Evolutionary conservation across 495 filamentous ascomycete genomes (phyloP).

Genomic region (Aspergillus diversus): DNA sequence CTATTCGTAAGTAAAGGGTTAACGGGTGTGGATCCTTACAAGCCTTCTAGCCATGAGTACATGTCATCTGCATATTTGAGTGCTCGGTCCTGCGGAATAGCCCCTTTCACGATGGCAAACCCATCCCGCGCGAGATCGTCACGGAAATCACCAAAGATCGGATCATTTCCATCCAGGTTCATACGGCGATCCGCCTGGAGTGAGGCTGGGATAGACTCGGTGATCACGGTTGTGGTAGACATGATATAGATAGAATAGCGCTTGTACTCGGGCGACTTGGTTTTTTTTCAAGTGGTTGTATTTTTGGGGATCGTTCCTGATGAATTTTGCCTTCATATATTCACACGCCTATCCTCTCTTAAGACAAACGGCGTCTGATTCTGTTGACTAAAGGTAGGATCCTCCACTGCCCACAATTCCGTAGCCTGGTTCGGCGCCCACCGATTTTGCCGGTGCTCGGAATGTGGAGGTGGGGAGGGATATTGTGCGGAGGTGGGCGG

Average conservation of each 20-base stretch:
- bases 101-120: slow-evolving; percentile 47
- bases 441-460: too few species aligned
- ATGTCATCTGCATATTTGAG: slow-evolving; percentile 37
- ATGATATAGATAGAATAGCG: background rate
- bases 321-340: too few species aligned
- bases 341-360: too few species aligned
- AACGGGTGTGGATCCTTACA: slow-evolving; percentile 22
- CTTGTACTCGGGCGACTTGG: too few species aligned
- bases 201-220: background rate
- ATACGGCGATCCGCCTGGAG: slow-evolving; percentile 16
- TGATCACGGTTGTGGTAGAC: slow-evolving; percentile 24
- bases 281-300: too few species aligned
- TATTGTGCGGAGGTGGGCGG: too few species aligned
- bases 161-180: slow-evolving; percentile 28
- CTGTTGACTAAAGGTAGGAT: too few species aligned
- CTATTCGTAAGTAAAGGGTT: background rate
- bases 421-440: too few species aligned
- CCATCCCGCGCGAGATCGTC: slow-evolving; percentile 45
- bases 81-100: slow-evolving; percentile 42
- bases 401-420: too few species aligned
- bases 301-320: too few species aligned
- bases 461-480: too few species aligned
- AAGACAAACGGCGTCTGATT: too few species aligned
- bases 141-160: slow-evolving; percentile 31
- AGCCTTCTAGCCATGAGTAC: slow-evolving; percentile 42